Base-by-base conservation (phyloP, 208 protist species). In the Trypanosoma cruzi region DNA sequence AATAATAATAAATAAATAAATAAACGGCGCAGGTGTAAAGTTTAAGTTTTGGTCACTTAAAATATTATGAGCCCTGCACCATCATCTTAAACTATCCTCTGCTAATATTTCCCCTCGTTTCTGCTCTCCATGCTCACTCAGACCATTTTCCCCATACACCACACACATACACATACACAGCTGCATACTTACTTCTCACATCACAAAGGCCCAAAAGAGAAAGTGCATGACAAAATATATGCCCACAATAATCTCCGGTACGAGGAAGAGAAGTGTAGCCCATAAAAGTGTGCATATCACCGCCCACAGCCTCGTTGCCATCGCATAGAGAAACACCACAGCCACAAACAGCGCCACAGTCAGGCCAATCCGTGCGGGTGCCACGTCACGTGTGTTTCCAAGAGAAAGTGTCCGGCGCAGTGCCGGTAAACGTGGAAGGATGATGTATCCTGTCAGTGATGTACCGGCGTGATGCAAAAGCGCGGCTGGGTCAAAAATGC, bases 321-420 rank as follows among this genome's bases (percentile, higher is more conserved):
- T 74, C 13, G 40, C 58, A 56, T 81, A 81, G 20, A 74, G 54
- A 63, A 89, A 81, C 52, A 81, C 42, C 16, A 77, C 62, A 1
- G 62, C 29, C 10, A 81, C 71, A 74, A 90, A 88, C 20, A 76
- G 53, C 50, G 81, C 77, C 29, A 75, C 52, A 1, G 82, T 71
- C 46, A 85, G 64, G 40, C 72, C 81, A 0, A 80, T 60, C 36
- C 78, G 77, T 10, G 84, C 75, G 10, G 67, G 22, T 24, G n/a
- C 42, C 31, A 54, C 29, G n/a, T 65, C 68, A 0, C 58, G 32
- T n/a, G 40, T 42, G 37, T 18, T 18, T 2, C 29, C n/a, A 34
- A 32, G 4, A 5, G 50, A 0, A 20, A 57, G 24, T 36, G 53
- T n/a, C 10, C 29, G 28, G 37, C 55, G 59, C 61, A 68, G 7